phyloP scores from a whole-genome alignment of 2,329 filamentous ascomycete genomes.

The Clonostachys sp. region DNA sequence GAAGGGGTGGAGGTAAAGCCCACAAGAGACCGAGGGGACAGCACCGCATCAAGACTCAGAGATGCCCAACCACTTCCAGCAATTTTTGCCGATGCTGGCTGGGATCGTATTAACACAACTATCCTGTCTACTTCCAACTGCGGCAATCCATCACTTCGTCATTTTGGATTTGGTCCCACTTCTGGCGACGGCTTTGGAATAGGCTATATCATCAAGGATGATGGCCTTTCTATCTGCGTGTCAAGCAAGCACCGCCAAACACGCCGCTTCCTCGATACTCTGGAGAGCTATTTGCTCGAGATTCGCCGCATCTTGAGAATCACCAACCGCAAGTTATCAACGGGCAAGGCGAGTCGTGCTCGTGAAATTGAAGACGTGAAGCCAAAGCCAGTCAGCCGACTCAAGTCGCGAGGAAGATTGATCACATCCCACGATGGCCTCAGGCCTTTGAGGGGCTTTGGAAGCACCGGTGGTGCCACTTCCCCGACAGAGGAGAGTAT shows the following conservation, averaged over 20 bases:
- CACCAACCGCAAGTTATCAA: conserved; percentile 43
- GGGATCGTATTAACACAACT: conserved; percentile 93
- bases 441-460: conserved; percentile 22
- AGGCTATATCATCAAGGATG: conserved; percentile 91
- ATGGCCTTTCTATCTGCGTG: conserved; percentile 80
- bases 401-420: conserved; percentile 70
- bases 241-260: conserved; percentile 94
- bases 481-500: conserved; percentile 66
- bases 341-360: conserved; percentile 41
- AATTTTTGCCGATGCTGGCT: conserved; percentile 83
- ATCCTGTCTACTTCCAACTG: conserved; percentile 98
- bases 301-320: conserved; percentile 79
- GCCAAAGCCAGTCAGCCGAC: conserved; percentile 34
- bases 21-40: conserved; percentile 45
- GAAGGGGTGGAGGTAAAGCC: conserved; percentile 24
- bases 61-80: conserved; percentile 57
- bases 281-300: conserved; percentile 88
- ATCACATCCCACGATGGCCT: conserved; percentile 55
- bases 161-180: conserved; percentile 95
- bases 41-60: conserved; percentile 44
- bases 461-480: conserved; percentile 40
- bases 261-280: conserved; percentile 78
- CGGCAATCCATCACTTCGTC: conserved; percentile 88
- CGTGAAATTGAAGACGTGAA: conserved; percentile 43
- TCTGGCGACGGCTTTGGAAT: conserved; percentile 94